These are phyloP conservation scores for Hansenula sp. DNA, from an alignment of 1,139 yeast species.

Conservation along the genomic window DNA sequence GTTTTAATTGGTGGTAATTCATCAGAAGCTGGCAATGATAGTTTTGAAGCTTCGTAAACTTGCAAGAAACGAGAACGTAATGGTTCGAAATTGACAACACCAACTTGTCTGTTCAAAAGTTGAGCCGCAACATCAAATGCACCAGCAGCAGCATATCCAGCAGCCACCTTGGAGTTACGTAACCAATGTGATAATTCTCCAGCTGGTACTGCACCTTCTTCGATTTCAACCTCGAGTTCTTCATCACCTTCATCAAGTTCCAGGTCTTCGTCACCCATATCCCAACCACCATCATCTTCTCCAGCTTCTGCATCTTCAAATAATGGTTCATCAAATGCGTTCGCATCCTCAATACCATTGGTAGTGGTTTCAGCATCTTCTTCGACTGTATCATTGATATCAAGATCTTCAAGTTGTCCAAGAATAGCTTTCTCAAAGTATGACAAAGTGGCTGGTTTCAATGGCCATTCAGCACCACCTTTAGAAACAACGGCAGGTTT, in stretches of 20 bases:
- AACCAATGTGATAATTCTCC: constrained; percentile 80
- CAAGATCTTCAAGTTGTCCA: constrained; percentile 70
- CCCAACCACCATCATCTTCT: constrained; percentile 58
- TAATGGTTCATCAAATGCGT: constrained; percentile 27
- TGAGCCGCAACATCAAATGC: constrained; percentile 95
- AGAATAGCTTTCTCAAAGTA: constrained; percentile 82
- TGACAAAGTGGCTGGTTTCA: constrained; percentile 65
- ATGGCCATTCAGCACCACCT: constrained; percentile 66
- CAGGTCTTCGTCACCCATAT: constrained; percentile 54
- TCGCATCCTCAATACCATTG: constrained; percentile 15
- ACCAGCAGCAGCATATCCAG: constrained; percentile 94
- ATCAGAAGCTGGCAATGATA: constrained; percentile 70
- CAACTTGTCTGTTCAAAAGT: constrained; percentile 83
- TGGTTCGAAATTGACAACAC: constrained; percentile 83
- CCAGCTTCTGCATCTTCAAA: constrained; percentile 37
- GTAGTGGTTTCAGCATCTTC: constrained; percentile 17
- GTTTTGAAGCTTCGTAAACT: constrained; percentile 74
- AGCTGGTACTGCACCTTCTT: constrained; percentile 32
- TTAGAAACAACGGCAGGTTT: constrained; percentile 36
- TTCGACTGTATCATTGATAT: constrained; percentile 31
- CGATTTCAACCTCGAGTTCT: constrained; percentile 42
- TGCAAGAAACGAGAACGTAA: constrained; percentile 77
- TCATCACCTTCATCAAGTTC: constrained; percentile 61
- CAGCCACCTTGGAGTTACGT: constrained; percentile 85
- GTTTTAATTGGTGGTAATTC: constrained; percentile 68